phyloP scores from a whole-genome alignment of 768 basidiomycete genomes.

The Candolleomyces efflorescens region DNA sequence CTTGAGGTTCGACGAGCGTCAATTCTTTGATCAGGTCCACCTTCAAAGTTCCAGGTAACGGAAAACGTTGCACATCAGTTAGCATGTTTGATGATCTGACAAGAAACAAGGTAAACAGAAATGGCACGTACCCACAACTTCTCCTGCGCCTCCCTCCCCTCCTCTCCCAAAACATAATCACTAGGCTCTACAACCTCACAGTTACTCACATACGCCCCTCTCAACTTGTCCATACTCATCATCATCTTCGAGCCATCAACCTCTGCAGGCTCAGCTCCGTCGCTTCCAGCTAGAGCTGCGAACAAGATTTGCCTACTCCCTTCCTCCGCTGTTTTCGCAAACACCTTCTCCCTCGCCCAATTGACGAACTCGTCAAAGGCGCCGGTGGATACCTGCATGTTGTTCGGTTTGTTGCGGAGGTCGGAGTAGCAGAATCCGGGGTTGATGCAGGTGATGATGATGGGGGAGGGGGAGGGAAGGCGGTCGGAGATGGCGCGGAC shows the following conservation, averaged over 20 bases:
- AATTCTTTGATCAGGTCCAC: slow-evolving; percentile 10
- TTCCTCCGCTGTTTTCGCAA: slow-evolving; percentile 35
- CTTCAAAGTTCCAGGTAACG: no score
- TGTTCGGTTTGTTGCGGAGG: slow-evolving; percentile 16
- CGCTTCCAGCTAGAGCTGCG: slow-evolving; percentile 11
- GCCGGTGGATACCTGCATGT: neutral
- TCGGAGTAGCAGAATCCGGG: slow-evolving; percentile 40
- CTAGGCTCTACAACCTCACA: slow-evolving; percentile 10
- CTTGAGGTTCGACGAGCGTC: slow-evolving; percentile 1
- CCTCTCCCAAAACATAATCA: slow-evolving; percentile 15
- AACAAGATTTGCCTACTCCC: slow-evolving; percentile 31
- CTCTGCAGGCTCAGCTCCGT: no score
- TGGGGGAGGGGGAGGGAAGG: slow-evolving; percentile 15
- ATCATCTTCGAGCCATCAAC: neutral
- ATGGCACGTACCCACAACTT: slow-evolving; percentile 16
- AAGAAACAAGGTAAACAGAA: neutral
- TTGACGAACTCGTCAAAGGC: neutral
- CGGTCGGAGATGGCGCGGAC: slow-evolving; percentile 28
- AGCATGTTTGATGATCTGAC: no score
- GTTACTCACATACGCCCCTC: slow-evolving; percentile 13
- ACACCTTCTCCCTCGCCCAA: slow-evolving; percentile 7
- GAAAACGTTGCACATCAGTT: no score
- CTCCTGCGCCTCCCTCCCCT: slow-evolving; percentile 11
- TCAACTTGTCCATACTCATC: neutral
- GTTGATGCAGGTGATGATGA: slow-evolving; percentile 32